Percentiles rank a stretch among this genome's conserved stretches.
phyloP scores from a whole-genome alignment of 129 eudicot genomes.

The Flaveria robusta region DNA sequence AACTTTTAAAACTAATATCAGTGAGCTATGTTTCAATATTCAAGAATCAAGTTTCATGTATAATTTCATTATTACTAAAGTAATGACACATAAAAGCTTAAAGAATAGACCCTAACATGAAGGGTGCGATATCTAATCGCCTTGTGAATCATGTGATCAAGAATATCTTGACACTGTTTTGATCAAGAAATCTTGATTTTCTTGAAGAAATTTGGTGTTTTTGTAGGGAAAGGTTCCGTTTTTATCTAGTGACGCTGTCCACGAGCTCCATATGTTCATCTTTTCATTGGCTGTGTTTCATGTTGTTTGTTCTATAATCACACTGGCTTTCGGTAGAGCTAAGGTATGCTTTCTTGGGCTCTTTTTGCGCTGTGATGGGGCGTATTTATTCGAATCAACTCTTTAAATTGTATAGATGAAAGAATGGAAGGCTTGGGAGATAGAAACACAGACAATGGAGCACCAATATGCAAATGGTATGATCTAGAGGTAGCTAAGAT shows the following conservation, averaged over 20 bases:
- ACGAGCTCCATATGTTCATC: conserved; percentile 67
- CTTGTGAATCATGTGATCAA: not conserved
- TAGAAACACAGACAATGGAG: conserved; percentile 63
- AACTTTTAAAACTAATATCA: too few relatives aligned
- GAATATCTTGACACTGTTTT: not conserved
- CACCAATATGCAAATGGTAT: conserved; percentile 60
- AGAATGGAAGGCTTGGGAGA: conserved; percentile 72
- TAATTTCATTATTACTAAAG: too few relatives aligned
- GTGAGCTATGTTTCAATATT: too few relatives aligned
- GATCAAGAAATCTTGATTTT: conserved; percentile 7
- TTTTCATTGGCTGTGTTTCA: conserved; percentile 61
- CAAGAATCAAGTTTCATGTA: too few relatives aligned
- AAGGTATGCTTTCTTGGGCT: conserved; percentile 40
- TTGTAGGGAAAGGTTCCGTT: conserved; percentile 67
- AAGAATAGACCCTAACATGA: too few relatives aligned
- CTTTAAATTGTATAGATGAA: conserved; percentile 47
- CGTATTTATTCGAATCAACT: not conserved
- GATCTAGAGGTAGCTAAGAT: conserved; percentile 1
- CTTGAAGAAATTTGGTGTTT: conserved; percentile 8
- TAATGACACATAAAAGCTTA: too few relatives aligned
- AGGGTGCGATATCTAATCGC: too few relatives aligned
- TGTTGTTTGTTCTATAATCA: conserved; percentile 48
- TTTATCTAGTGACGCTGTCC: conserved; percentile 56
- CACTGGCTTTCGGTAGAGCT: conserved; percentile 58
- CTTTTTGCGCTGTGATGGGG: not conserved